Evolutionary conservation across 345 rosid genomes (phyloP), one percentile per base, ranked within the genome.

Genomic region (Melaleuca alternifolia): DNA sequence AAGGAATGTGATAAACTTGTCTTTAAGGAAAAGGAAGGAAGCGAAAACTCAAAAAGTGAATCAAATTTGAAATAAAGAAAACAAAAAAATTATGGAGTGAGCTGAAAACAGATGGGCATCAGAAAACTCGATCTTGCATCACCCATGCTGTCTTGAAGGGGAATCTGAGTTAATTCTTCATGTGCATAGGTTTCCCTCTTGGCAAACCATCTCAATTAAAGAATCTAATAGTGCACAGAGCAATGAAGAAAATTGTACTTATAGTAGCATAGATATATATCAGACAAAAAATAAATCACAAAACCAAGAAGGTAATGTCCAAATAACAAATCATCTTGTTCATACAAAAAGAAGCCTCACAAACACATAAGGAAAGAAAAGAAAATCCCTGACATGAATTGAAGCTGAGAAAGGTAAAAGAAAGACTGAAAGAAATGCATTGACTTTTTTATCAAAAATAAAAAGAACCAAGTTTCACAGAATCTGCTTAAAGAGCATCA

Each of bases 141-240:
- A 86, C 59, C 85, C 88, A 56, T 86, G 33, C 54, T 86, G 85
- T 86, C 88, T 26, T 86, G 88, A 86, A 86, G 88, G 88, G 88
- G 88, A 86, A 86, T 86, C 82, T 85, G 82, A 86, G 88, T 86
- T 56, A 83, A 48, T 41, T 86, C 88, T 28, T 86, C 85, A 86
- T 83, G 26, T 50, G 88, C 87, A 85, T 51, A 37, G 50, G 13
- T 71, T 71, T 71, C 13, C 79, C 48, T 18, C 79, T 71, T 18
- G 48, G 79, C 37, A 23, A 33, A 71, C 33, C 3, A 71, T 46
- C 79, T 71, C 46, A 71, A 71, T 71, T 15, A 71, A 41, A 71
- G 79, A 33, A 71, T 71, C 79, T 41, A 18, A 33, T 18, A 71
- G 79, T 10, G 21, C 37, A 9, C 7, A 1, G 33, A 33, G 79